These are phyloP conservation scores for Aspergillus chevalieri DNA, from an alignment of 2,329 filamentous ascomycete species.

Conservation along the genomic window DNA sequence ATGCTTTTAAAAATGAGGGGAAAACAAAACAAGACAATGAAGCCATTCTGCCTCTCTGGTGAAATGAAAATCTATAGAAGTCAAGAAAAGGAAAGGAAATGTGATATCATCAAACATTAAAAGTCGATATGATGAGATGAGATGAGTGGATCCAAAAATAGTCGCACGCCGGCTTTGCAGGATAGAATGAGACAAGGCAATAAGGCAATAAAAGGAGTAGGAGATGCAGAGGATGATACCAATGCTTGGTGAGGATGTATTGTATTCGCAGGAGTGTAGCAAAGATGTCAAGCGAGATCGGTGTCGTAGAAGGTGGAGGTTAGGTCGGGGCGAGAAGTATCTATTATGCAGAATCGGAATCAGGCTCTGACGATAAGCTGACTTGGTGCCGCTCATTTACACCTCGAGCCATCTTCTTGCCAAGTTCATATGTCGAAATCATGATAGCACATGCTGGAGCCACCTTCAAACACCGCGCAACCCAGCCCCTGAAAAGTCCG, in stretches of 20 bases:
- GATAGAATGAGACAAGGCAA: neutral
- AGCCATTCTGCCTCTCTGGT: no score
- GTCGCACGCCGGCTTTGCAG: neutral
- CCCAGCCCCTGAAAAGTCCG: constrained; percentile 87
- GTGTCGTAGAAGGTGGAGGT: neutral
- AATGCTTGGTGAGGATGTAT: neutral
- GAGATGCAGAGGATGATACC: neutral
- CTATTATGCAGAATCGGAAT: neutral
- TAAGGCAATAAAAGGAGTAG: neutral
- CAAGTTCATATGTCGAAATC: constrained; percentile 96
- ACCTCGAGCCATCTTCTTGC: constrained; percentile 76
- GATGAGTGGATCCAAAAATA: neutral
- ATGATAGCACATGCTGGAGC: constrained; percentile 97
- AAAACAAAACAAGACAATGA: no score
- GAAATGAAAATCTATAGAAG: no score
- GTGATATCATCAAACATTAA: constrained; percentile 1
- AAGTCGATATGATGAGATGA: neutral
- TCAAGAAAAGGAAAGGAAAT: neutral
- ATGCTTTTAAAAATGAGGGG: no score
- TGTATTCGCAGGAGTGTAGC: neutral
- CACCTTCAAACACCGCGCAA: constrained; percentile 85
- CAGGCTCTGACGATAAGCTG: neutral
- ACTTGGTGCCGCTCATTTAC: constrained; percentile 57
- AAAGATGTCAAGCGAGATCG: neutral
- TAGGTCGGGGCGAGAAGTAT: neutral